These are phyloP conservation scores for Rhodotorula sp. DNA, from an alignment of 1,284 basidiomycete genomes.

Conservation along the genomic window DNA sequence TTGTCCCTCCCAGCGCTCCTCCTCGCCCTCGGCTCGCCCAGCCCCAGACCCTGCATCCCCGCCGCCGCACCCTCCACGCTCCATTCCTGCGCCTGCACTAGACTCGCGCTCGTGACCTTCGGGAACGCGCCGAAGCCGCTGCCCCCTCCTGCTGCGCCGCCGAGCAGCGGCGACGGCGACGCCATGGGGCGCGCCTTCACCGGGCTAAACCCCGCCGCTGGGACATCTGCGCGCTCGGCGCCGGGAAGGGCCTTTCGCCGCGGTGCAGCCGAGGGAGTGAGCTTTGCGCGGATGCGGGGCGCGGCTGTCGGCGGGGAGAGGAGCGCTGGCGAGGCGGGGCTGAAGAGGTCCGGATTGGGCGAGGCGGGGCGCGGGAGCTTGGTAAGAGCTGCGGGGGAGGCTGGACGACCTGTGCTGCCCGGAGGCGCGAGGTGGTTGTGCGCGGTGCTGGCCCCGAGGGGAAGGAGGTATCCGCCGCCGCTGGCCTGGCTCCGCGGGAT, in stretches of 20 bases:
- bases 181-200: slow-evolving; percentile 3
- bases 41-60: slow-evolving; percentile 10
- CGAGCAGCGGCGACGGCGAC: not conserved
- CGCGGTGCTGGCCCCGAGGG: slow-evolving; percentile 7
- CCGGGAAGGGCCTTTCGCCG: slow-evolving; percentile 41
- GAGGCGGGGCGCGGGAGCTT: not conserved
- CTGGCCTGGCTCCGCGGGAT: not conserved
- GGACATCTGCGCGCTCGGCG: slow-evolving; percentile 40
- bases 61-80: not conserved
- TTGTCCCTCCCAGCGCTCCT: slow-evolving; percentile 36
- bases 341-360: slow-evolving; percentile 5
- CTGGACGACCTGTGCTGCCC: too few relatives aligned
- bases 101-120: not conserved
- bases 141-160: not conserved
- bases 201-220: slow-evolving; percentile 10
- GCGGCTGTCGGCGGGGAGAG: slow-evolving; percentile 19
- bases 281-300: slow-evolving; percentile 39
- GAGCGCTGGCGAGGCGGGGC: not conserved
- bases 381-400: not conserved
- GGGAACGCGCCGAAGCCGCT: slow-evolving; percentile 13
- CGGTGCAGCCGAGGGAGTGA: slow-evolving; percentile 42
- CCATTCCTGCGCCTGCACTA: slow-evolving; percentile 1
- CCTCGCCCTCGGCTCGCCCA: not conserved
- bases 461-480: not conserved
- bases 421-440: slow-evolving; percentile 19